phyloP scores from a whole-genome alignment of 2,329 filamentous ascomycete genomes.

The Xylaria sp. region DNA sequence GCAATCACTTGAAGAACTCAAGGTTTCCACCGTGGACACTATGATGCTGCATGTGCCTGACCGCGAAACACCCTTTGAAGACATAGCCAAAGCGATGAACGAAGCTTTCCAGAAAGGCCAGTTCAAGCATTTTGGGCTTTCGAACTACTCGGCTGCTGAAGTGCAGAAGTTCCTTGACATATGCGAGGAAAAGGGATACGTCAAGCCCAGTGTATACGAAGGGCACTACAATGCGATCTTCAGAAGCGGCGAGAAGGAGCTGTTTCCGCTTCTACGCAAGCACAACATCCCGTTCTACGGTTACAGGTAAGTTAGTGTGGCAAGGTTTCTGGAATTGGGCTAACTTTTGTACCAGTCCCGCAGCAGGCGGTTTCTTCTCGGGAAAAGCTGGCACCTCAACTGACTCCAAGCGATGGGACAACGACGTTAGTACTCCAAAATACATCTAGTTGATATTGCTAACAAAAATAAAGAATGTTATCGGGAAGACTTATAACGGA shows the following conservation, averaged over 20 bases:
- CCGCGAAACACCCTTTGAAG: constrained; percentile 53
- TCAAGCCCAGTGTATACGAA: constrained; percentile 58
- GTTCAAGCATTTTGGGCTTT: constrained; percentile 55
- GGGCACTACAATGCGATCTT: constrained; percentile 59
- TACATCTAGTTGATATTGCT: neutral
- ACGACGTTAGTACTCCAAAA: constrained; percentile 14
- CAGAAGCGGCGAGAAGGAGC: constrained; percentile 53
- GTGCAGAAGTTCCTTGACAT: constrained; percentile 56
- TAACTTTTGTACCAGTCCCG: constrained; percentile 22
- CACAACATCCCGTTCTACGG: constrained; percentile 56
- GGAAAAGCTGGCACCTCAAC: constrained; percentile 36
- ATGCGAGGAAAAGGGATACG: constrained; percentile 54
- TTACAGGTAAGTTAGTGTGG: constrained; percentile 47
- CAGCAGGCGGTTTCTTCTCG: constrained; percentile 40
- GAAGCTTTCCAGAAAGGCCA: constrained; percentile 48
- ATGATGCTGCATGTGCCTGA: constrained; percentile 55
- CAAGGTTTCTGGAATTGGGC: neutral
- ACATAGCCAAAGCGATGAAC: constrained; percentile 55
- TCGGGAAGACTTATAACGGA: constrained; percentile 16
- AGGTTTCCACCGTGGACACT: constrained; percentile 35
- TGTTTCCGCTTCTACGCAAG: constrained; percentile 56
- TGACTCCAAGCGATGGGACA: constrained; percentile 28
- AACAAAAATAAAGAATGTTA: constrained; percentile 10
- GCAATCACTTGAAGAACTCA: constrained; percentile 47
- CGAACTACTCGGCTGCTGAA: constrained; percentile 57